Percentiles rank a stretch among this genome's conserved stretches.
Evolutionary conservation across 225 moss, liverwort and hornwort species (phyloP).

Genomic region (Takakia lepidozioides): DNA sequence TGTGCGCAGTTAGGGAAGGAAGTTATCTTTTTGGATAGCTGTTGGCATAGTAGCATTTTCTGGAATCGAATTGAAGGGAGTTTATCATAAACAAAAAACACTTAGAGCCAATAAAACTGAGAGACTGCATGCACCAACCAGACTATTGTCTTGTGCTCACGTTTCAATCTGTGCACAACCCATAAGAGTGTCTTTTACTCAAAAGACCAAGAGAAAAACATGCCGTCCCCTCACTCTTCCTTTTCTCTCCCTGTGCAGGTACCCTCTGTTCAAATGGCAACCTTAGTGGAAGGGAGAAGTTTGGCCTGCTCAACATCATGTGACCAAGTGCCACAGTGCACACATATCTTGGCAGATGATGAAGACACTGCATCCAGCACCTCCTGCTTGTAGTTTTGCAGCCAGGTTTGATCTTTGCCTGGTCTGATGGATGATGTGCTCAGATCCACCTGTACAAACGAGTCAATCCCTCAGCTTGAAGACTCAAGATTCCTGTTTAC

Average conservation of each 20-base stretch:
- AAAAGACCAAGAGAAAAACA: no score
- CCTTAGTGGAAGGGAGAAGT: constrained; percentile 67
- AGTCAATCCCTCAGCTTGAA: background rate
- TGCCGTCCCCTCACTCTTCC: no score
- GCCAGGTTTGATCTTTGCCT: constrained; percentile 56
- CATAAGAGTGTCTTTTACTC: no score
- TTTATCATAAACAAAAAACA: background rate
- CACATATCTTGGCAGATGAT: constrained; percentile 59
- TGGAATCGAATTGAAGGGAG: background rate
- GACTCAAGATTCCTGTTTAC: background rate
- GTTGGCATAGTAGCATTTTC: background rate
- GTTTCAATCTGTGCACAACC: no score
- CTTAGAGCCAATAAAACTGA: background rate
- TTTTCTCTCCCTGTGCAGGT: no score
- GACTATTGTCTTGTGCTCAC: background rate
- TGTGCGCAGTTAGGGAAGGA: no score
- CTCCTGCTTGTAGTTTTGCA: constrained; percentile 47
- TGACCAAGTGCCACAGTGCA: constrained; percentile 83
- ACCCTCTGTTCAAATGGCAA: constrained; percentile 3
- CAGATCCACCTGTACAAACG: constrained; percentile 56
- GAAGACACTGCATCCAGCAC: constrained; percentile 48
- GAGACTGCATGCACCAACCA: no score
- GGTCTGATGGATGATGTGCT: constrained; percentile 78
- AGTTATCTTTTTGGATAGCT: no score
- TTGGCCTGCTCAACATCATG: constrained; percentile 84